Evolutionary conservation across 2,329 filamentous ascomycete genomes (phyloP).

Genomic region (Beauveria asiatica): DNA sequence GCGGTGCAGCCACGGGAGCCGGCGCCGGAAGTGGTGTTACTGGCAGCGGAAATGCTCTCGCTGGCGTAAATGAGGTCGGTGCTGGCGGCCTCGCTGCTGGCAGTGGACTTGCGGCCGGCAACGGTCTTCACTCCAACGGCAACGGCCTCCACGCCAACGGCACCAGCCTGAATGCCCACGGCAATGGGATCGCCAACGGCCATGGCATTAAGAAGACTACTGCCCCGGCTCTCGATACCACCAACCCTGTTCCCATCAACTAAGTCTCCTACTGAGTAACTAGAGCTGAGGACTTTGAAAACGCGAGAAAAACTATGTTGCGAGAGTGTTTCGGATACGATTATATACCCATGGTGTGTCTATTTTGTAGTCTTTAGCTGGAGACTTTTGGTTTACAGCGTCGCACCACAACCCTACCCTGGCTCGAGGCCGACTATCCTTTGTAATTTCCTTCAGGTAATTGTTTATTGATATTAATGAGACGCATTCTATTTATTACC

Average conservation of each 20-base stretch:
- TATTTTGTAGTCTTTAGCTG: neutral
- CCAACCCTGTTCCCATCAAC: slow-evolving; percentile 3
- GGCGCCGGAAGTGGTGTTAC: slow-evolving; percentile 8
- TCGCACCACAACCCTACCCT: neutral
- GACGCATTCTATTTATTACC: neutral
- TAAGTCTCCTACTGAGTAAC: neutral
- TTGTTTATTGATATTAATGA: slow-evolving; percentile 5
- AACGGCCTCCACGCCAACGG: slow-evolving; percentile 6
- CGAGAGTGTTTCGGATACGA: slow-evolving; percentile 5
- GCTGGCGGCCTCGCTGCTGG: slow-evolving; percentile 12
- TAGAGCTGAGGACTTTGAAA: neutral
- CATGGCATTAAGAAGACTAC: neutral
- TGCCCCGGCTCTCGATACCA: slow-evolving; percentile 2
- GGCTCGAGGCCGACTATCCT: neutral
- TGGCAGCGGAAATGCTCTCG: slow-evolving; percentile 13
- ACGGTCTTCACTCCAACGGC: neutral
- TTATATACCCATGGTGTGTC: slow-evolving; percentile 11
- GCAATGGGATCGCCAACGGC: slow-evolving; percentile 14
- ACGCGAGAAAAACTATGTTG: neutral
- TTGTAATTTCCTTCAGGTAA: neutral
- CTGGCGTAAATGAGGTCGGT: slow-evolving; percentile 10
- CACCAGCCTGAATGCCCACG: slow-evolving; percentile 12
- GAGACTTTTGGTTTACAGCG: slow-evolving; percentile 1
- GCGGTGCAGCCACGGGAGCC: slow-evolving; percentile 14
- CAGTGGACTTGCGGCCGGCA: slow-evolving; percentile 12